phyloP scores from a whole-genome alignment of 345 rosid genomes.

The Dipteronia sinensis region DNA sequence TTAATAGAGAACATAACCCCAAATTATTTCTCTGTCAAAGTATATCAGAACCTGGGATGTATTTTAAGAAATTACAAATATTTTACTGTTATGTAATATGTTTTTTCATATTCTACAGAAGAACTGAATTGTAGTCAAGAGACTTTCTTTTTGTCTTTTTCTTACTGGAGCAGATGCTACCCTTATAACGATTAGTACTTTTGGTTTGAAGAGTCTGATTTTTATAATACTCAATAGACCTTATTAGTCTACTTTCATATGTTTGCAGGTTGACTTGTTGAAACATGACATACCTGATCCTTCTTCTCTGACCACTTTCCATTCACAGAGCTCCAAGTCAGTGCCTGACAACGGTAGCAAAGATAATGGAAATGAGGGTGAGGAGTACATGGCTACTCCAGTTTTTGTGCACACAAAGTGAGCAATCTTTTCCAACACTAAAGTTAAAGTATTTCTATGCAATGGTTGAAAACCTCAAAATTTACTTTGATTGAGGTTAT shows the following conservation, averaged over 20 bases:
- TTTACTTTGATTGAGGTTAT: conserved; percentile 1
- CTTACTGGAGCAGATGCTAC: neutral
- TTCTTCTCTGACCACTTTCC: conserved; percentile 48
- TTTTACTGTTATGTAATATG: neutral
- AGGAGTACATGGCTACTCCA: conserved; percentile 72
- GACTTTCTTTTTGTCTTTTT: neutral
- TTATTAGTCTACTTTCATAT: neutral
- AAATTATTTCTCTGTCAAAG: no score
- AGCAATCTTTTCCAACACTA: conserved; percentile 28
- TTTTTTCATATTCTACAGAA: neutral
- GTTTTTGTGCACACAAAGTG: conserved; percentile 81
- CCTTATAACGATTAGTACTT: neutral
- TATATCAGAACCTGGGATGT: no score
- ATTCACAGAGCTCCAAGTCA: conserved; percentile 42
- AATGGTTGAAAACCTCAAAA: neutral
- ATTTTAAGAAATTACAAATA: neutral
- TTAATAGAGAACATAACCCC: neutral
- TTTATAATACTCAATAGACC: neutral
- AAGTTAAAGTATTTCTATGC: conserved; percentile 6
- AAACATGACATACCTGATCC: conserved; percentile 90
- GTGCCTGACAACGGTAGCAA: conserved; percentile 55
- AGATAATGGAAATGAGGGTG: conserved; percentile 50
- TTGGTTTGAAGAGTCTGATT: neutral
- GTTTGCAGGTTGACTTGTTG: conserved; percentile 74
- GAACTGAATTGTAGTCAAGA: neutral